A percentile compares a stretch with the other conserved stretches of the same genome.
Evolutionary conservation across 2,329 filamentous ascomycete genomes (phyloP).

Genomic region (Paramyrothecium sp.): DNA sequence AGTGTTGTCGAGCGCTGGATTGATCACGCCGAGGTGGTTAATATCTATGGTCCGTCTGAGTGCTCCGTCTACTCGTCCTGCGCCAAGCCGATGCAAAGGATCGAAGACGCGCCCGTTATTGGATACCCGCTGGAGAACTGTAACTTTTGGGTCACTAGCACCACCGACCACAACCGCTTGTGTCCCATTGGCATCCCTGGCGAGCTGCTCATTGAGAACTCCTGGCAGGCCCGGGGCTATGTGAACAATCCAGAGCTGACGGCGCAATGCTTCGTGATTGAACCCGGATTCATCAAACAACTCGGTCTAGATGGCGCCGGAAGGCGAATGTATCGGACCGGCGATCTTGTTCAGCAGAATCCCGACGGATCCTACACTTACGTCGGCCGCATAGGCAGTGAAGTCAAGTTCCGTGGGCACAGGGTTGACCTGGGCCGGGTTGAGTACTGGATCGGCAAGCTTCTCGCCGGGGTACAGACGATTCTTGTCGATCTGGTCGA

Average conservation of each 20-base stretch:
- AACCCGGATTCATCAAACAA: not conserved
- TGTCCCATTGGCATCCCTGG: slow-evolving; percentile 10
- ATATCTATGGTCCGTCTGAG: slow-evolving; percentile 41
- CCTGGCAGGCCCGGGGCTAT: not conserved
- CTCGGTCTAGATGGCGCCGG: not conserved
- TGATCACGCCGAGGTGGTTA: slow-evolving; percentile 14
- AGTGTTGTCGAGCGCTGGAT: not conserved
- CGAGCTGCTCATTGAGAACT: not conserved
- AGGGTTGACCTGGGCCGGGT: slow-evolving; percentile 18
- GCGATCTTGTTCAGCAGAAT: slow-evolving; percentile 11
- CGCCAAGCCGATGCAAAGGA: not conserved
- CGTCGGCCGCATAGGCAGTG: slow-evolving; percentile 15
- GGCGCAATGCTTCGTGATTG: not conserved
- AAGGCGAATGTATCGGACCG: slow-evolving; percentile 13
- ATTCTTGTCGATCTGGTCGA: not conserved
- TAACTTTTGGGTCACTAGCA: slow-evolving; percentile 1
- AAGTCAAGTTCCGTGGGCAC: slow-evolving; percentile 21
- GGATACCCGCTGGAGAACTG: too few relatives aligned
- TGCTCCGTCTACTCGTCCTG: slow-evolving; percentile 22
- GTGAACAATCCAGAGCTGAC: not conserved
- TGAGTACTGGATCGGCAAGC: not conserved
- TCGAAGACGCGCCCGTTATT: too few relatives aligned
- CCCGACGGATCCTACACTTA: slow-evolving; percentile 11
- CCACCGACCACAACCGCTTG: not conserved
- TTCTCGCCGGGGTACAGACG: not conserved